Evolutionary conservation across 2,329 filamentous ascomycete genomes (phyloP), one percentile per base, ranked within the genome.

Genomic region (Dryadomyces sulphureus): DNA sequence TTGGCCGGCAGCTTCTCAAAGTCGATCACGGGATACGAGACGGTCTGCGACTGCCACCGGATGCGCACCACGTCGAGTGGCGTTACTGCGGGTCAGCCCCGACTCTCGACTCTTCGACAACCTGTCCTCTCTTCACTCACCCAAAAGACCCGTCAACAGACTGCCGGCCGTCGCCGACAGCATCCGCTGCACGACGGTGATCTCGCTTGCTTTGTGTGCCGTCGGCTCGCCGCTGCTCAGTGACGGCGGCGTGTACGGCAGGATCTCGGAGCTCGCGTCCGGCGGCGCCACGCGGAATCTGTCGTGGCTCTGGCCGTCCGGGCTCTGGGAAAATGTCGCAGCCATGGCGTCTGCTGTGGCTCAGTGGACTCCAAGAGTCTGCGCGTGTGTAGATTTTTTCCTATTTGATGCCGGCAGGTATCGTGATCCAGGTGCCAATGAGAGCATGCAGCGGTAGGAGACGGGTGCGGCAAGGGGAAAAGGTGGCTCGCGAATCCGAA

Each of bases 61-160:
- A 98, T 87, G 51, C 92, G 86, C 50, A 98, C 92, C 51, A 98
- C 92, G 59, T 98, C 92, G 45, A 98, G 80, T 41, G 92, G 92
- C 5, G 92, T 98, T 27, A 94, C 90, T 93, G 54, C 7, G 7
- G n/a, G 32, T 9, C 4, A 11, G 34, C 5, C 9, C 25, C n/a
- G n/a, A n/a, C n/a, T n/a, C n/a, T n/a, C n/a, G n/a, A n/a, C n/a
- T n/a, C n/a, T n/a, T n/a, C n/a, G n/a, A n/a, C n/a, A n/a, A n/a
- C n/a, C n/a, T n/a, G n/a, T n/a, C n/a, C n/a, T n/a, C n/a, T n/a
- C n/a, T 12, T 3, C 11, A 38, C 45, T 3, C 34, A 94, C 89
- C 86, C 38, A 96, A 73, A 22, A 96, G 64, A 19, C 88, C 92
- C 8, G 90, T 96, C 52, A 96, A 62, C 48, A 98, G 65, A 63